phyloP scores from a whole-genome alignment of 1,284 basidiomycete genomes.

The Sanghuangporus baumii region DNA sequence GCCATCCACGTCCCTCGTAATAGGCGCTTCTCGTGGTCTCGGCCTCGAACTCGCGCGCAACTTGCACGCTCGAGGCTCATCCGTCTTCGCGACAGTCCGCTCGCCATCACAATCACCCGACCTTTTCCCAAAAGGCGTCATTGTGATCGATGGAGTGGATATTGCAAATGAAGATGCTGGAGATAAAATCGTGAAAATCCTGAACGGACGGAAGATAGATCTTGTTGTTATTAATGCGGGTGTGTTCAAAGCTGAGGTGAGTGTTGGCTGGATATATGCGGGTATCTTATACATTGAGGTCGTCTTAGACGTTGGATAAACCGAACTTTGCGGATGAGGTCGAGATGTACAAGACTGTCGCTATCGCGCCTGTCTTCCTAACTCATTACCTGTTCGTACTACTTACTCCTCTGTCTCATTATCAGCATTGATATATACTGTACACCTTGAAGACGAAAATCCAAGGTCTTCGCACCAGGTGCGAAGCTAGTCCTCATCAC shows the following conservation, averaged over 20 bases:
- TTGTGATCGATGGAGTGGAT: constrained; percentile 34
- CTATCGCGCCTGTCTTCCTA: constrained; percentile 36
- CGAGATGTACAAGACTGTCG: constrained; percentile 40
- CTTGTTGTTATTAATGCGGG: constrained; percentile 36
- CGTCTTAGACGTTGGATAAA: constrained; percentile 31
- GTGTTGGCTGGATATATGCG: constrained; percentile 2
- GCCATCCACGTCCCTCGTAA: constrained; percentile 27
- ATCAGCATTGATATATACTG: neutral
- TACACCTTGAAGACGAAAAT: constrained; percentile 2
- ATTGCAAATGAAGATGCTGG: constrained; percentile 31
- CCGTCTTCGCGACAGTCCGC: constrained; percentile 37
- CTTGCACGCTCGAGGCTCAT: constrained; percentile 23
- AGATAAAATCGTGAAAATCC: constrained; percentile 28
- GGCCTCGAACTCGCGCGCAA: constrained; percentile 35
- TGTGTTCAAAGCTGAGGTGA: constrained; percentile 36
- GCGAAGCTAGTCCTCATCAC: constrained; percentile 39
- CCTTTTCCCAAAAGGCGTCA: constrained; percentile 29
- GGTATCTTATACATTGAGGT: neutral
- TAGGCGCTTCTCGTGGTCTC: constrained; percentile 40
- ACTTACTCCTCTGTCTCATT: constrained; percentile 17
- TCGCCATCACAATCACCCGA: constrained; percentile 15
- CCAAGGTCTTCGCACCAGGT: constrained; percentile 15
- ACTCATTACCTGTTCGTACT: constrained; percentile 29
- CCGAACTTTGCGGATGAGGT: constrained; percentile 34
- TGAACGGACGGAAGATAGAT: constrained; percentile 31